Conservation (phyloP, 257 asterid species). For the Fraxinus quadrangulata region DNA sequence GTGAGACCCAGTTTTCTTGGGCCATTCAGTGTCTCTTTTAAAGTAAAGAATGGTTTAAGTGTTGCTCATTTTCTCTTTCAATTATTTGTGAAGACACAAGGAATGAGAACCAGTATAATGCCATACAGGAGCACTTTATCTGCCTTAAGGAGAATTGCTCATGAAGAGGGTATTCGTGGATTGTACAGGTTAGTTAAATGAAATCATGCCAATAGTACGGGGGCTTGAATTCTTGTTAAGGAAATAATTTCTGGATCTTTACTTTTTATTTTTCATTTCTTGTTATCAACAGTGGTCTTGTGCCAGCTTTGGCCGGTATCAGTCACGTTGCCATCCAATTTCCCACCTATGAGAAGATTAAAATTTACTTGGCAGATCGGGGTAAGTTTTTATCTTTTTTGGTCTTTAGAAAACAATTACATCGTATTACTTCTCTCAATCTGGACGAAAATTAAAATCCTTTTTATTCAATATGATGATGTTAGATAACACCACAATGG, state of each 20-base stretch:
- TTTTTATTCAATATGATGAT: slow-evolving; percentile 28
- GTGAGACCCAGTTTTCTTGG: no score
- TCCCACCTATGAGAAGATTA: slow-evolving; percentile 85
- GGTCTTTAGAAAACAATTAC: background rate
- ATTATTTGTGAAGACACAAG: slow-evolving; percentile 41
- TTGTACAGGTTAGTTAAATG: slow-evolving; percentile 64
- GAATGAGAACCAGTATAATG: slow-evolving; percentile 60
- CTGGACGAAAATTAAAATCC: slow-evolving; percentile 16
- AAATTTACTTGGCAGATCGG: slow-evolving; percentile 67
- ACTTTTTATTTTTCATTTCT: background rate
- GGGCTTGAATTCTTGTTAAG: background rate
- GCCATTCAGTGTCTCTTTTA: background rate
- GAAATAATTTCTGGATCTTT: background rate
- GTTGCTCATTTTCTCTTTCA: slow-evolving; percentile 25
- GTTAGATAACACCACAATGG: slow-evolving; percentile 66
- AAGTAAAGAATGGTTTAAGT: slow-evolving; percentile 8
- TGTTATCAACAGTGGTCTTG: slow-evolving; percentile 76
- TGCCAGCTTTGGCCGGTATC: slow-evolving; percentile 92
- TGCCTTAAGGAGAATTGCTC: slow-evolving; percentile 75
- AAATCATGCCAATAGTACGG: slow-evolving; percentile 6
- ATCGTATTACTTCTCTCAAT: slow-evolving; percentile 15
- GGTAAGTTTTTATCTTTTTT: slow-evolving; percentile 36
- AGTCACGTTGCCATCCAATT: slow-evolving; percentile 95
- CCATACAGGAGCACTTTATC: slow-evolving; percentile 77
- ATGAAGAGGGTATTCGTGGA: slow-evolving; percentile 88